Evolutionary conservation across 2,329 filamentous ascomycete species (phyloP), one percentile per base, ranked within the genome.

Genomic region (Alternaria panax): DNA sequence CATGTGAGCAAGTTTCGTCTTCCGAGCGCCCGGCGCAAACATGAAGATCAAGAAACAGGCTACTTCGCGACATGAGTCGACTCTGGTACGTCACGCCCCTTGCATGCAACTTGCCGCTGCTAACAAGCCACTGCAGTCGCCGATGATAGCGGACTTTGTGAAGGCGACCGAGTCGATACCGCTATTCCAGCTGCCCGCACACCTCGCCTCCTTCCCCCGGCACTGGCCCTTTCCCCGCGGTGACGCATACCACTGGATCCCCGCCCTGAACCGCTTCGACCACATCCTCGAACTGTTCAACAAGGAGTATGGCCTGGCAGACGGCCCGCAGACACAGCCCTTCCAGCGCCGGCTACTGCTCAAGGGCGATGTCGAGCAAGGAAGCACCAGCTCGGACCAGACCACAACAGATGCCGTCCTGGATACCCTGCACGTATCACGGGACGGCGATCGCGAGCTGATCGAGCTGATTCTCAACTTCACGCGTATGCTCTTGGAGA

Each of bases 191-290:
- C 85, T 99, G 67, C 92, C 92, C 68, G 82, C 87, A 70, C 87
- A 90, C 67, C 90, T 99, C 66, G 84, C 85, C 70, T 87, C 86
- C 56, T 98, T 98, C 76, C 93, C 94, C 59, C 89, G 89, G 65
- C 85, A 90, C 85, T 99, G 95, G 95, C 93, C 93, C 2, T 96
- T 98, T 74, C 94, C 94, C 38, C 88, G 94, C 77, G 96, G 95
- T 61, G 95, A 99, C 77, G 83, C 98, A 28, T 98, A 98, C 77
- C 94, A 99, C 83, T 99, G 96, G 96, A 97, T 99, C 67, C 90
- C 92, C 27, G 86, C 97, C 24, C 82, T 99, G 60, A 96, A 99
- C 78, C 90, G 93, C 58, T 98, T 99, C 79, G 95, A 99, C 79
- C 87, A 87, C 72, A 88, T 98, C 65, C 82, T 99, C 40, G 92